Conservation (phyloP, 495 filamentous ascomycete genomes). For the Evernia prunastri region DNA sequence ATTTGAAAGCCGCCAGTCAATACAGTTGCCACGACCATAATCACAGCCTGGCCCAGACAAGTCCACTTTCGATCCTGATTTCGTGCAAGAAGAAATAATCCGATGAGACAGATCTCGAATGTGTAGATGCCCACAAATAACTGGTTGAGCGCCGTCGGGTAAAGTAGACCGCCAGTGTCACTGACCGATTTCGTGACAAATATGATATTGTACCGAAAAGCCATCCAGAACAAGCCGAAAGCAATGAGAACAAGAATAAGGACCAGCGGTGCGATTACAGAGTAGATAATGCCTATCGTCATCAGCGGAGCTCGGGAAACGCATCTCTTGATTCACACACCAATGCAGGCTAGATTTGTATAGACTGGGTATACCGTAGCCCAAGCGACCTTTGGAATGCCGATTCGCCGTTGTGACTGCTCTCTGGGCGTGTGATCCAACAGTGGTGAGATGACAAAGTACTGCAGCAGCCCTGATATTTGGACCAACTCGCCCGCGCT, state of each 20-base stretch:
- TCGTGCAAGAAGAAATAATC: conserved; percentile 54
- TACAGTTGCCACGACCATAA: conserved; percentile 12
- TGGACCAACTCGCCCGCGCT: conserved; percentile 67
- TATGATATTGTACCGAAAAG: conserved; percentile 70
- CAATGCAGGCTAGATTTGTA: conserved; percentile 75
- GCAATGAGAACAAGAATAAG: conserved; percentile 69
- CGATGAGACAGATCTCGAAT: conserved; percentile 69
- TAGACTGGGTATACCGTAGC: conserved; percentile 72
- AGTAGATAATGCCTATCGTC: conserved; percentile 56
- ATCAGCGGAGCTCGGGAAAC: not conserved
- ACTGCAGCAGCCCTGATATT: conserved; percentile 54
- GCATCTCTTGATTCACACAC: conserved; percentile 10
- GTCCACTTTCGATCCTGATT: conserved; percentile 1
- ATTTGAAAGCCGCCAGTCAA: conserved; percentile 8
- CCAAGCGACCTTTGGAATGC: conserved; percentile 57
- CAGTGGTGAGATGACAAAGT: conserved; percentile 54
- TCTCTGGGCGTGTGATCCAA: conserved; percentile 64
- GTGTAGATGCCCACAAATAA: conserved; percentile 74
- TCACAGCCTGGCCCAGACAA: conserved; percentile 10
- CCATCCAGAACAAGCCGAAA: conserved; percentile 68
- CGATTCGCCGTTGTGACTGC: conserved; percentile 60
- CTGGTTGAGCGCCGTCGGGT: conserved; percentile 75
- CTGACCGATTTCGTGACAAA: conserved; percentile 63
- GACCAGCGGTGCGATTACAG: conserved; percentile 69
- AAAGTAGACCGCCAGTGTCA: conserved; percentile 71